Conservation (phyloP, 768 basidiomycete species). For the Agrocybe praecox region DNA sequence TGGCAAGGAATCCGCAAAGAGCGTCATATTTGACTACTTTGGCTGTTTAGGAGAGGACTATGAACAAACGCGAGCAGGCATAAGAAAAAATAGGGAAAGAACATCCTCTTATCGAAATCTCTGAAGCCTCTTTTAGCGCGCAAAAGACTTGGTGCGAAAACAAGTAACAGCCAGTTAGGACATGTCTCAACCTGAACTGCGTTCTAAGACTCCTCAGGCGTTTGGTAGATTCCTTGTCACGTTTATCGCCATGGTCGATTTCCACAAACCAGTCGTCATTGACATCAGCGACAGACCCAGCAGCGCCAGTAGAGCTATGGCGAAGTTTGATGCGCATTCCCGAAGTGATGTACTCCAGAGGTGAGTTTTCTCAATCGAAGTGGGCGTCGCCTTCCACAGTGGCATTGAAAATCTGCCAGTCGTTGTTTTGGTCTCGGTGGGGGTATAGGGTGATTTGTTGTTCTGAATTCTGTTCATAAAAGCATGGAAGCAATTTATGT, state of each 20-base stretch:
- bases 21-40: conserved; percentile 91
- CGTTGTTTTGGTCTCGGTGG: conserved; percentile 95
- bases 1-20: conserved; percentile 87
- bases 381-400: conserved; percentile 44
- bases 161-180: conserved; percentile 90
- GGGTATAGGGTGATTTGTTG: conserved; percentile 99
- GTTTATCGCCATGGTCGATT: conserved; percentile 68
- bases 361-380: conserved; percentile 49
- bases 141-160: conserved; percentile 96
- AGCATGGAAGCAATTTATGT: neutral
- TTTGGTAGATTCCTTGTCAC: conserved; percentile 67
- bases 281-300: conserved; percentile 82
- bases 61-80: conserved; percentile 1
- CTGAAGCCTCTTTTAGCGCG: conserved; percentile 89
- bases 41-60: conserved; percentile 46
- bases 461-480: conserved; percentile 51
- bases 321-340: conserved; percentile 78
- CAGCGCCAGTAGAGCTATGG: conserved; percentile 82
- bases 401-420: conserved; percentile 85
- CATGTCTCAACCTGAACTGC: conserved; percentile 81
- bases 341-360: conserved; percentile 64
- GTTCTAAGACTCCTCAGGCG: conserved; percentile 81
- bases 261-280: conserved; percentile 96
- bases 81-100: neutral
- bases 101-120: conserved; percentile 91